These are phyloP conservation scores for Arthrobotrys iridis DNA, from an alignment of 2,329 filamentous ascomycete genomes.

Conservation along the genomic window DNA sequence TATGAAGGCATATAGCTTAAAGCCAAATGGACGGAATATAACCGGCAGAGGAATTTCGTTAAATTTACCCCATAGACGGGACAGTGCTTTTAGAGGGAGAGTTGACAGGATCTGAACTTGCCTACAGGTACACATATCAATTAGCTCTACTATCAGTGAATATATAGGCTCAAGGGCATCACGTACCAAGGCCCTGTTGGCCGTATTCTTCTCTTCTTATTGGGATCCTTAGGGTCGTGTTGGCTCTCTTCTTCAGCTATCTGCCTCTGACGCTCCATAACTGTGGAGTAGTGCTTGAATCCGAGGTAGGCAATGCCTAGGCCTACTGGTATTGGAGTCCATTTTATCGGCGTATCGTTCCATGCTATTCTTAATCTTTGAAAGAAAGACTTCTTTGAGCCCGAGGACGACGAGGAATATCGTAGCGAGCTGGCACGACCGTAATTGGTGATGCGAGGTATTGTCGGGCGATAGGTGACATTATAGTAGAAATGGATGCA, in stretches of 20 bases:
- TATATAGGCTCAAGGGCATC: neutral
- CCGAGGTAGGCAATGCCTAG: slow-evolving; percentile 87
- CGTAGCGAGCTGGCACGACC: neutral
- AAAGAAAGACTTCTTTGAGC: slow-evolving; percentile 27
- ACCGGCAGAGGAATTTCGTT: slow-evolving; percentile 90
- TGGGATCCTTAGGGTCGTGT: slow-evolving; percentile 65
- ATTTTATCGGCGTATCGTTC: slow-evolving; percentile 75
- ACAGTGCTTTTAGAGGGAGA: slow-evolving; percentile 87
- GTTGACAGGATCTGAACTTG: slow-evolving; percentile 95
- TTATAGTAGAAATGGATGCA: slow-evolving; percentile 15
- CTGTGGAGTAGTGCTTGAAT: slow-evolving; percentile 82
- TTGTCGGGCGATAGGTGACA: neutral
- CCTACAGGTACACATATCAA: slow-evolving; percentile 61
- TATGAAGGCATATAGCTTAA: slow-evolving; percentile 87
- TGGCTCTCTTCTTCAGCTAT: slow-evolving; percentile 63
- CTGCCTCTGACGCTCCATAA: slow-evolving; percentile 68
- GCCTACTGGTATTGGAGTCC: slow-evolving; percentile 89
- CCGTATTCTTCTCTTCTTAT: slow-evolving; percentile 71
- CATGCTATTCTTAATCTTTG: slow-evolving; percentile 61
- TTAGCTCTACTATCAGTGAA: neutral
- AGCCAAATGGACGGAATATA: slow-evolving; percentile 85
- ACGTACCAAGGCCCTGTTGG: slow-evolving; percentile 83
- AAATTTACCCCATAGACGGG: slow-evolving; percentile 87
- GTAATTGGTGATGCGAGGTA: neutral
- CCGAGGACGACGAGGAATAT: slow-evolving; percentile 16